Evolutionary conservation across 2,329 filamentous ascomycete genomes (phyloP), one percentile per base, ranked within the genome.

Genomic region (Cercospora berteroae): DNA sequence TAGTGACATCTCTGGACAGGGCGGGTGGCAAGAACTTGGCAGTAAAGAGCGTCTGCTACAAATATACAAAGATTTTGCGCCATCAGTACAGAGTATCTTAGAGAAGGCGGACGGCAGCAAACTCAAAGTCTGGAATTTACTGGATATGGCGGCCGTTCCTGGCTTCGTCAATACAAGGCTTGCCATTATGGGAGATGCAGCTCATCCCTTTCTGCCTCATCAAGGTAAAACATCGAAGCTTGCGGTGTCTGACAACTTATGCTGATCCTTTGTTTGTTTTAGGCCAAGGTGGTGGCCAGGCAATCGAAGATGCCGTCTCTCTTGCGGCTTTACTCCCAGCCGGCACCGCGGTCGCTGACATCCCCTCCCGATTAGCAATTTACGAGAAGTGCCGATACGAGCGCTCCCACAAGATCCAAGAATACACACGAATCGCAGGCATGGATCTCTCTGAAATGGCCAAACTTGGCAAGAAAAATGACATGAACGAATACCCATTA

Each of bases 251-350:
- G 29, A 58, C 48, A 25, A 4, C 62, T 52, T 4, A 31, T 58
- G 18, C 48, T 52, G n/a, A 52, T 7, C 4, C 4, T 52, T 25
- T 36, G 27, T n/a, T 18, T 29, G 16, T n/a, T 52, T 85, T 87
- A 76, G 87, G 84, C 0, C 87, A 89, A 73, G 88, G 88, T 1
- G 89, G 84, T 7, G 87, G 79, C 0, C 81, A 86, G 67, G 89
- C 89, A 0, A 89, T 91, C 52, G 89, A 92, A 74, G 89, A 91
- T 69, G 88, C 85, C 0, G 85, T 84, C 0, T 83, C 87, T 0
- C 74, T 91, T 0, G 83, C 81, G 0, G 83, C 85, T 1, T 79
- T 91, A 7, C 79, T 91, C 0, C 82, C 83, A 8, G 18, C 42
- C 27, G 39, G 59, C 12, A 61, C 59, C n/a, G 27, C 13, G 0